Evolutionary conservation across 2,329 filamentous ascomycete genomes (phyloP), one percentile per base, ranked within the genome.

Genomic region (Fusarium heterosporum): DNA sequence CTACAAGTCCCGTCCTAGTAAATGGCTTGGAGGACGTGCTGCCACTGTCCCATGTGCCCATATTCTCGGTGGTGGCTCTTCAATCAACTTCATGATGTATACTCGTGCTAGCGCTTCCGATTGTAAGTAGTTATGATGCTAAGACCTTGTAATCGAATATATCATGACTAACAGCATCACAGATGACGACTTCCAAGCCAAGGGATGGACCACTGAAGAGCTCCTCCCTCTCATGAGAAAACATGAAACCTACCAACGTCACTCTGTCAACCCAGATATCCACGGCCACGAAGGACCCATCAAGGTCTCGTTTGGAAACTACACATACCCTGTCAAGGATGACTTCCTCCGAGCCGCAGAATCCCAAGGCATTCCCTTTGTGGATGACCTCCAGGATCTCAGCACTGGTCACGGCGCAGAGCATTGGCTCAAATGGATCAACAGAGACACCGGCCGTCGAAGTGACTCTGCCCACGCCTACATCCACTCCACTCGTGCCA

Each of bases 361-460:
- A 72, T 89, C 89, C 0, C 90, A 93, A 74, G 91, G 88, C 19
- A 93, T 93, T 59, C 91, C 80, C 1, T 83, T 87, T 13, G 92
- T 91, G 13, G 91, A 94, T 74, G 91, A 94, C 74, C 82, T 93
- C 5, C 89, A 94, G 75, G 91, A 94, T 72, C 80, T 93, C 51
- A 80, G 79, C 28, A 91, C 89, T 2, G 89, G 80, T 14, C 87
- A 89, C 60, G 91, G 91, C 64, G 91, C 90, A 43, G 90, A 93
- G 78, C 91, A 93, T 68, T 94, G 91, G 91, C 80, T 94, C 55
- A 93, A 94, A 78, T 94, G 91, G 91, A 93, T 94, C 78, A 93
- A 94, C 73, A 85, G 87, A 60, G 87, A 69, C 25, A 69, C 68
- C 0, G 68, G 68, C 42, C 87, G 91, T 49, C 89, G 91, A 58